phyloP scores from a whole-genome alignment of 2,329 filamentous ascomycete species.

The Gnomoniopsis sp. region DNA sequence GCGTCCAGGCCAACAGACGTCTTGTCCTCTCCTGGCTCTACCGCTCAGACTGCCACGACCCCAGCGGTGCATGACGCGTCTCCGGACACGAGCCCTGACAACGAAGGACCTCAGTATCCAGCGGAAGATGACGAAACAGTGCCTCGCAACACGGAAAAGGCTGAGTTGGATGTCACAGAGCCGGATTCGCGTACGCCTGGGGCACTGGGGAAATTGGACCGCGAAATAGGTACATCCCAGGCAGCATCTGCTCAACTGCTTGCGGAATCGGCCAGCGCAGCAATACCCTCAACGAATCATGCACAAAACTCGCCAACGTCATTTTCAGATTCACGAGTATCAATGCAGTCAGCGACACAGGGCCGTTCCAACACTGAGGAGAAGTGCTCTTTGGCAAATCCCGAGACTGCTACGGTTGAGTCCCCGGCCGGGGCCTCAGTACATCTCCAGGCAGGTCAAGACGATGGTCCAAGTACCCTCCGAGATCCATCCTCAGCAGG shows the following conservation, averaged over 20 bases:
- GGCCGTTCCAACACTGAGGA: neutral
- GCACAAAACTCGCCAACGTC: neutral
- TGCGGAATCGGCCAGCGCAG: conserved; percentile 37
- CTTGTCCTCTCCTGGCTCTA: conserved; percentile 60
- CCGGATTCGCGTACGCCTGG: conserved; percentile 20
- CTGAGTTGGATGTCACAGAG: conserved; percentile 20
- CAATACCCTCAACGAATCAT: conserved; percentile 1
- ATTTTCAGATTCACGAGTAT: neutral
- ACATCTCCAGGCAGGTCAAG: neutral
- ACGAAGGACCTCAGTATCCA: conserved; percentile 57
- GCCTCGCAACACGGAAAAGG: conserved; percentile 33
- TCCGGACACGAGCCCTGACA: conserved; percentile 70
- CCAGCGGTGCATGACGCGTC: conserved; percentile 66
- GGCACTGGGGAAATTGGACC: neutral
- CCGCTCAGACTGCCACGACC: conserved; percentile 70
- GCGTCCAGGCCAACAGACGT: conserved; percentile 37
- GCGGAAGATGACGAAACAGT: conserved; percentile 44
- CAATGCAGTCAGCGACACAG: neutral
- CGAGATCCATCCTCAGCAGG: neutral
- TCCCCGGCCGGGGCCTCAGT: neutral
- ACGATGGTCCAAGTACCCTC: neutral
- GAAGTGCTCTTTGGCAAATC: neutral
- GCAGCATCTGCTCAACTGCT: conserved; percentile 43
- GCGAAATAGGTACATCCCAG: conserved; percentile 23
- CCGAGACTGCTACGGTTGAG: neutral